Percentiles rank a stretch among this genome's conserved stretches.
These are phyloP conservation scores for Suhomyces emberorum DNA, from an alignment of 805 yeast genomes.

Conservation along the genomic window DNA sequence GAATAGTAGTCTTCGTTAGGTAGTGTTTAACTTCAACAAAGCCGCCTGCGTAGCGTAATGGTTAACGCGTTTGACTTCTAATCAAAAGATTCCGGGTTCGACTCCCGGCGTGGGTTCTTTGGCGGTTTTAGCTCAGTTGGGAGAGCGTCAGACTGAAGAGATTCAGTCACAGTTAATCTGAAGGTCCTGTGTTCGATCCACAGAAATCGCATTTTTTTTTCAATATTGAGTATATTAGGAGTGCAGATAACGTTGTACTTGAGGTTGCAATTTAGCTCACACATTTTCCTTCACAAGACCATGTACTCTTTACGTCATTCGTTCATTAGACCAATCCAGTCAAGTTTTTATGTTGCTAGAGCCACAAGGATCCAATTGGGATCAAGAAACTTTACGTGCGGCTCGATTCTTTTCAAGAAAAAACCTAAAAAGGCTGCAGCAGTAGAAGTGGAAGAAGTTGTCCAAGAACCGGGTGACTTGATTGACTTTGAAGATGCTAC, in stretches of 20 bases:
- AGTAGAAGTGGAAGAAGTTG: constrained; percentile 9
- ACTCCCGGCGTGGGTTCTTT: constrained; percentile 20
- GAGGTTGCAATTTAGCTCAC: background rate
- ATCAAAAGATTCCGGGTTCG: constrained; percentile 23
- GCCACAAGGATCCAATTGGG: too few species aligned
- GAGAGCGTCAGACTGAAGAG: constrained; percentile 37
- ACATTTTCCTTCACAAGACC: background rate
- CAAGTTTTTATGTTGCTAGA: too few species aligned
- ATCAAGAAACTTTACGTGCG: background rate
- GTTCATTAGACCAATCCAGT: background rate
- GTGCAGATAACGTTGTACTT: background rate
- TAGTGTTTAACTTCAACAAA: too few species aligned
- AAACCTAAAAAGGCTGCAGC: constrained; percentile 1
- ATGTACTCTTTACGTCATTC: background rate
- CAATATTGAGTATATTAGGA: too few species aligned
- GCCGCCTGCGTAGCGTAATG: constrained; percentile 18
- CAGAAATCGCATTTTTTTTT: constrained; percentile 54
- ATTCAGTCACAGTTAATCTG: constrained; percentile 48
- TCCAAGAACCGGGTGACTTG: constrained; percentile 13
- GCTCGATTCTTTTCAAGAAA: constrained; percentile 1
- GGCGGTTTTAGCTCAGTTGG: constrained; percentile 36
- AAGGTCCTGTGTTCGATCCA: constrained; percentile 90
- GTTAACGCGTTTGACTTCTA: constrained; percentile 24
- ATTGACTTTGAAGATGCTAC: constrained; percentile 38
- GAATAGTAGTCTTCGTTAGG: too few species aligned